Evolutionary conservation across 495 filamentous ascomycete species (phyloP), one percentile per base, ranked within the genome.

Genomic region (Penicillium turbatum): DNA sequence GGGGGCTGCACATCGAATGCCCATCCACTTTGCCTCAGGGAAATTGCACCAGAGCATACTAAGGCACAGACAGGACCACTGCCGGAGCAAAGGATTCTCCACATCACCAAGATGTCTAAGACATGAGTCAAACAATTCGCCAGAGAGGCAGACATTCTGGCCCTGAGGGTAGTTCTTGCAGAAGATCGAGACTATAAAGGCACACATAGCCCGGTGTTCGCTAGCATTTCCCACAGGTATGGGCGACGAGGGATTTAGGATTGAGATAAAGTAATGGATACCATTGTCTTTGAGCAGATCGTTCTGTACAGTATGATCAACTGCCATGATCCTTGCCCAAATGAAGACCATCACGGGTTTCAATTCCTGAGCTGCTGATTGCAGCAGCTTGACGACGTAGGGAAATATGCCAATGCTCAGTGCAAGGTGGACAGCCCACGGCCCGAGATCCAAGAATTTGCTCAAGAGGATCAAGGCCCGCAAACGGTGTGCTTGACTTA

Each of bases 271-370:
- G 67, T 99, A 99, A 53, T 88, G 88, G 62, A 95, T 97, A 2
- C 93, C 92, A 60, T 89, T 96, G 64, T 99, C 93, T 69, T 96
- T 96, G 51, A 99, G 79, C 3, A 99, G 74, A 66, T 97, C 93
- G 35, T 82, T 81, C 66, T 99, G 93, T 62, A 93, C 95, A 9
- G 87, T 87, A 53, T 91, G 82, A 59, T 97, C 93, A 16, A 99
- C 95, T 35, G 93, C 93, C 57, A 99, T 84, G 34, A 99, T 92
- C 45, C 93, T 82, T 10, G 95, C 90, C 93, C 93, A 99, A 55
- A 99, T 99, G 71, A 97, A 99, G 16, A 99, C 91, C 92, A 99
- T 97, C 24, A 97, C 92, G 1, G 93, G 92, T 63, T 97, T 97
- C 44, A 99, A 73, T 66, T 99, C 93, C 41, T 89, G 80, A 0